These are phyloP conservation scores for Aegilops tauschii DNA, from an alignment of 176 grass and related monocot species.

Conservation along the genomic window DNA sequence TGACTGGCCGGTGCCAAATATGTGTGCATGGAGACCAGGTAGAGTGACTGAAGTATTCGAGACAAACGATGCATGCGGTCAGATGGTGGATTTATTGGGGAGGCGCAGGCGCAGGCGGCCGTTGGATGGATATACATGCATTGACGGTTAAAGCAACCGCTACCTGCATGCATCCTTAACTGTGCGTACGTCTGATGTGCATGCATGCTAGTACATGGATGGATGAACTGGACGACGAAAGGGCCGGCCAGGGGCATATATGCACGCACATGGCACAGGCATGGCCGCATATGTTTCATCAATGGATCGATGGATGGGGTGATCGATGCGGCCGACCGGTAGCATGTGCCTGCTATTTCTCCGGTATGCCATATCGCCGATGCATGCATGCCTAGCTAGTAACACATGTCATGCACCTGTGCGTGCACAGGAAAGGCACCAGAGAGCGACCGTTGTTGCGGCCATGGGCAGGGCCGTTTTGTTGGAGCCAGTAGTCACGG, in stretches of 20 bases:
- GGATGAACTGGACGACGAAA: background rate
- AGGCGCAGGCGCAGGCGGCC: background rate
- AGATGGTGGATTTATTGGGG: background rate
- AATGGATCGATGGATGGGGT: background rate
- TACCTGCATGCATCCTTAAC: background rate
- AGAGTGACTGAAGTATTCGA: background rate
- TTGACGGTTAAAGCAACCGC: conserved; percentile 6
- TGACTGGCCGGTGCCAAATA: conserved; percentile 9
- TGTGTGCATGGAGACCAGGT: background rate
- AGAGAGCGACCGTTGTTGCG: background rate
- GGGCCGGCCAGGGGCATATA: background rate
- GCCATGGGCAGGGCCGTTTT: background rate
- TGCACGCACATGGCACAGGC: background rate
- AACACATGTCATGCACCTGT: background rate
- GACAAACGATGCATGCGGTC: background rate
- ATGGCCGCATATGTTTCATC: background rate
- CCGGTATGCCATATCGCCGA: no score
- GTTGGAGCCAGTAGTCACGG: conserved; percentile 7
- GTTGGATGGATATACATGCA: conserved; percentile 5
- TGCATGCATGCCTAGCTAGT: background rate
- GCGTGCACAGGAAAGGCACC: background rate
- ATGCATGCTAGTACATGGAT: background rate
- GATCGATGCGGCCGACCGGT: background rate
- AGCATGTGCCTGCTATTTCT: background rate
- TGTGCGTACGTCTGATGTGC: background rate